Conservation (phyloP, 1,284 basidiomycete genomes). For the Boletus mariae region DNA sequence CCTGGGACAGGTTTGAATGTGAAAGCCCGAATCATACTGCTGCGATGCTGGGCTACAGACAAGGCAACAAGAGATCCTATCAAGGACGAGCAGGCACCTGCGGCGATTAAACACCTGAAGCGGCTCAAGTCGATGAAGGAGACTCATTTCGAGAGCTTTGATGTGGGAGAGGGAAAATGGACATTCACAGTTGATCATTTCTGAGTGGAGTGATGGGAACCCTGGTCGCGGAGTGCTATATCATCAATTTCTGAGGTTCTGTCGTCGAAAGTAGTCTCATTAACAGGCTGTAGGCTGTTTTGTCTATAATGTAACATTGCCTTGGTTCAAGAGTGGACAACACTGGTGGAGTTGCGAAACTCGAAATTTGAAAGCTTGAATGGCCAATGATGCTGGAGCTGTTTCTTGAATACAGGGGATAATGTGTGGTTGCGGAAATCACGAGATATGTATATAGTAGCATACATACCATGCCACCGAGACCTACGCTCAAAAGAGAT, state of each 20-base stretch:
- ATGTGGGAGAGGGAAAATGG: constrained; percentile 83
- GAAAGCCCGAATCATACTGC: constrained; percentile 74
- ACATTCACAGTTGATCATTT: constrained; percentile 94
- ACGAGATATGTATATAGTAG: too few species aligned
- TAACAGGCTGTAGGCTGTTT: neutral
- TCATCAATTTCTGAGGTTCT: constrained; percentile 3
- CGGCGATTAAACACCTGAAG: constrained; percentile 75
- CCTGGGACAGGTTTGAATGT: constrained; percentile 89
- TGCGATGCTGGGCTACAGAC: constrained; percentile 87
- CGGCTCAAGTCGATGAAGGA: constrained; percentile 82
- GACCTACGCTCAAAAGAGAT: too few species aligned
- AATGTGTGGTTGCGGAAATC: too few species aligned
- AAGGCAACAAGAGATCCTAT: constrained; percentile 90
- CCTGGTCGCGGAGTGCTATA: constrained; percentile 9
- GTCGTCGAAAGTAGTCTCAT: neutral
- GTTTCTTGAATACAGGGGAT: too few species aligned
- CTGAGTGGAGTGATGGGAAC: constrained; percentile 31
- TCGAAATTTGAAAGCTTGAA: too few species aligned
- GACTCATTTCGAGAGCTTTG: constrained; percentile 83
- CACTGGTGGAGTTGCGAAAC: too few species aligned
- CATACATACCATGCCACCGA: too few species aligned
- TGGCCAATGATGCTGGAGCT: too few species aligned
- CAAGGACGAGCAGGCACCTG: constrained; percentile 77
- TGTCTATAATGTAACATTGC: constrained; percentile 1
- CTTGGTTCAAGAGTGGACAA: neutral